Conservation (phyloP, 73 alveolate genomes). For the Paramecium sexaurelia region DNA sequence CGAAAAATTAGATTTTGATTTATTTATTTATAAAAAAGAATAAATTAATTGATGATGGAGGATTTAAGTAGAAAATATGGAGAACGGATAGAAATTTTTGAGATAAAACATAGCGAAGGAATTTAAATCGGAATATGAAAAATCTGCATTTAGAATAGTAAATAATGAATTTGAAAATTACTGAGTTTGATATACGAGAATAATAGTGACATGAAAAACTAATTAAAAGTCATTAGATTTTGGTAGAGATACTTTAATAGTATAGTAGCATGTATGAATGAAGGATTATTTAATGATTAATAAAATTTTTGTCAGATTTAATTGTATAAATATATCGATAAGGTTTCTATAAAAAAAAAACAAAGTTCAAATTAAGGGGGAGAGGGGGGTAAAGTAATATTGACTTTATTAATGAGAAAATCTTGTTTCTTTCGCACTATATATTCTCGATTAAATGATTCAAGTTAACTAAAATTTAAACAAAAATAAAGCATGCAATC, state of each 20-base stretch:
- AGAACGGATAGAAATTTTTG: background rate
- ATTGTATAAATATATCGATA: conserved; percentile 9
- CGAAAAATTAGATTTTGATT: background rate
- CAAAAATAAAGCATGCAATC: conserved; percentile 59
- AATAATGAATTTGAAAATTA: background rate
- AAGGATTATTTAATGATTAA: background rate
- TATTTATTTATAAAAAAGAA: too few relatives aligned
- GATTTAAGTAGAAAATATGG: background rate
- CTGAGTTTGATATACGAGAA: background rate
- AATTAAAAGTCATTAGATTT: background rate
- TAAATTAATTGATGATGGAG: background rate
- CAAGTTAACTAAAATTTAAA: conserved; percentile 18
- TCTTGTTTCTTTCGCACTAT: background rate
- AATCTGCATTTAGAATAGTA: background rate
- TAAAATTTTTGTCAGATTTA: conserved; percentile 48
- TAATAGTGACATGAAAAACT: background rate
- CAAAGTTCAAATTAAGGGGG: background rate
- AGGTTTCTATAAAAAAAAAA: background rate
- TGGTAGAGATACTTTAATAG: background rate
- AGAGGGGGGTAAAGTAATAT: background rate
- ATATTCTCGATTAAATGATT: conserved; percentile 7
- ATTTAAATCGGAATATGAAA: background rate
- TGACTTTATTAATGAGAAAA: conserved; percentile 3
- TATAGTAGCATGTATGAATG: background rate
- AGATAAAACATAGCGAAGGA: background rate